Base-by-base conservation (phyloP, 257 asterid genomes). In the Paulownia fortunei region DNA sequence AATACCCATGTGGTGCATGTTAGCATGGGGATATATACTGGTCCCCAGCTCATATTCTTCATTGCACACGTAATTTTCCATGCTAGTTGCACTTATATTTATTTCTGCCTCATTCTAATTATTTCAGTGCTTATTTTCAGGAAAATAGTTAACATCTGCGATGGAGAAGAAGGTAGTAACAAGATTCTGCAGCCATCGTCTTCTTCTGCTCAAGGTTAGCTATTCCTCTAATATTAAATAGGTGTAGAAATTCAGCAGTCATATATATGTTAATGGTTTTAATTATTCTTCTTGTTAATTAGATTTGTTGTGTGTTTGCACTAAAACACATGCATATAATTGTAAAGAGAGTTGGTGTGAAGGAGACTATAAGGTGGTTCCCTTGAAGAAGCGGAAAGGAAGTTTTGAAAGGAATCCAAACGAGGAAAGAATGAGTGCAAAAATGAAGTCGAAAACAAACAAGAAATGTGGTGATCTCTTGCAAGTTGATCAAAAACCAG, bases 1-100 rank as follows among this genome's bases (percentile, higher is more conserved):
- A 81, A 75, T 75, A 55, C 79, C 85, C 91, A 87, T 88, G 91
- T 90, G 91, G 85, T 86, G 91, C 91, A 87, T 85, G 88, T 88
- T 80, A 80, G 85, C 88, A 86, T 83, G 85, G 72, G 63, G 66
- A 71, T 65, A 78, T 27, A 74, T 19, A 69, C 74, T 86, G 95
- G 90, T 88, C 90, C 92, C 90, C 86, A 77, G 47, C 64, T 83
- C 3, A n/a, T n/a, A n/a, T n/a, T n/a, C n/a, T n/a, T n/a, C n/a
- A n/a, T n/a, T n/a, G n/a, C n/a, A n/a, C n/a, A n/a, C n/a, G n/a
- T n/a, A n/a, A n/a, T n/a, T n/a, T n/a, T n/a, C n/a, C n/a, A n/a
- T n/a, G n/a, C n/a, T n/a, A n/a, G n/a, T n/a, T n/a, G n/a, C n/a
- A n/a, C n/a, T n/a, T n/a, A n/a, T n/a, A n/a, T n/a, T n/a, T n/a